Evolutionary conservation across 768 basidiomycete genomes (phyloP).

Genomic region (Lentinula edodes): DNA sequence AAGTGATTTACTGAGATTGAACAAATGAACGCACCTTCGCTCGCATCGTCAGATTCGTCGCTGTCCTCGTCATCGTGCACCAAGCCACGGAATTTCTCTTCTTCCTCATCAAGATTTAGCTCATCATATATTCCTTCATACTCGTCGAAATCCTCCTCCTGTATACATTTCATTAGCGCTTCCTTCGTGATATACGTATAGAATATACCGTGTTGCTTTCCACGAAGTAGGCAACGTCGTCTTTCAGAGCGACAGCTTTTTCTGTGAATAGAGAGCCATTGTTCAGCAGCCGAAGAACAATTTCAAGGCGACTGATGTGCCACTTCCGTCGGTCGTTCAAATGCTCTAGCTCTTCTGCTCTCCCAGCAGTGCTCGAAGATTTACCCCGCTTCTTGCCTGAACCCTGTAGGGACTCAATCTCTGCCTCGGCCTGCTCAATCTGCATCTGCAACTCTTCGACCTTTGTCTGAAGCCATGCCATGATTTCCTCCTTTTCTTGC

Average conservation of each 20-base stretch:
- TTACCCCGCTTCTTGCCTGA: constrained; percentile 83
- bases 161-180: constrained; percentile 15
- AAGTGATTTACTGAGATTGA: not conserved
- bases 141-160: constrained; percentile 98
- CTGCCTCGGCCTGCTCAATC: constrained; percentile 91
- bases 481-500: constrained; percentile 90
- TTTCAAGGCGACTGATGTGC: constrained; percentile 90
- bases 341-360: constrained; percentile 78
- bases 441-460: constrained; percentile 93
- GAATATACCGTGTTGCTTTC: constrained; percentile 86
- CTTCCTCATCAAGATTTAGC: constrained; percentile 93
- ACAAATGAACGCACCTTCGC: constrained; percentile 51
- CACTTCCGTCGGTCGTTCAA: constrained; percentile 93
- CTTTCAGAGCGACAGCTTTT: constrained; percentile 75
- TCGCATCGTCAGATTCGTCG: constrained; percentile 69
- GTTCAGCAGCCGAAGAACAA: constrained; percentile 88
- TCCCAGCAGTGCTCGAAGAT: constrained; percentile 57
- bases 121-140: constrained; percentile 98
- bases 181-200: constrained; percentile 8
- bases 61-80: constrained; percentile 72
- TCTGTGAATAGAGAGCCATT: constrained; percentile 87
- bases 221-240: constrained; percentile 95
- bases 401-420: constrained; percentile 82
- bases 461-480: constrained; percentile 78
- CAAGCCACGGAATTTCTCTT: constrained; percentile 79